A percentile compares a stretch with the other conserved stretches of the same genome.
Conservation (phyloP, 2,329 filamentous ascomycete genomes). For the Epicoccum nigrum region DNA sequence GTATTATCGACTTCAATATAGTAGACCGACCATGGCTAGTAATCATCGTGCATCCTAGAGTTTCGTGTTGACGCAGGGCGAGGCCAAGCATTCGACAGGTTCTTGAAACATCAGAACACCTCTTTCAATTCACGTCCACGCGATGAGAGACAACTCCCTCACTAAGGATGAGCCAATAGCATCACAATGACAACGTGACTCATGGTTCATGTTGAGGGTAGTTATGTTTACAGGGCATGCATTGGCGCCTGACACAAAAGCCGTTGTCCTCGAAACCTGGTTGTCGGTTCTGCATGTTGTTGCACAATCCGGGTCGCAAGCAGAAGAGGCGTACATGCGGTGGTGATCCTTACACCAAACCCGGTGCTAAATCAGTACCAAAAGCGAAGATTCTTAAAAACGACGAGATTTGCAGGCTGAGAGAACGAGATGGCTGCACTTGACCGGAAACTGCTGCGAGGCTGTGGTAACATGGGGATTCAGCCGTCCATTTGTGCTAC, state of each 20-base stretch:
- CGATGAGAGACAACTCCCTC: constrained; percentile 10
- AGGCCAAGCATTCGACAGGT: not conserved
- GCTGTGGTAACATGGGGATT: constrained; percentile 14
- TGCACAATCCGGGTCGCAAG: constrained; percentile 31
- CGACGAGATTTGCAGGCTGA: constrained; percentile 7
- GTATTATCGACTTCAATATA: constrained; percentile 21
- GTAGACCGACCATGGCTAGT: constrained; percentile 3
- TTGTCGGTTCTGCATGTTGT: constrained; percentile 41
- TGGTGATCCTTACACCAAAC: constrained; percentile 24
- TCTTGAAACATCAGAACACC: not conserved
- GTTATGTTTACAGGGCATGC: constrained; percentile 32
- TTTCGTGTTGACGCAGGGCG: constrained; percentile 27
- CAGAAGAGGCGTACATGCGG: constrained; percentile 35
- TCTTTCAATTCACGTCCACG: constrained; percentile 9
- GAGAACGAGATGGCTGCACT: constrained; percentile 6
- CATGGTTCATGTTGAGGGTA: constrained; percentile 11
- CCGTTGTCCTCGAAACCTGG: constrained; percentile 42
- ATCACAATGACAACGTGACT: constrained; percentile 11
- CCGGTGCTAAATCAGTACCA: constrained; percentile 15
- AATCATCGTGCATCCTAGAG: constrained; percentile 26
- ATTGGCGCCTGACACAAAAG: constrained; percentile 41
- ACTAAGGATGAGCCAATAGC: constrained; percentile 21
- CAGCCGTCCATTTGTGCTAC: constrained; percentile 33
- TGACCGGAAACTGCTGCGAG: constrained; percentile 9
- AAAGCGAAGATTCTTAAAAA: constrained; percentile 9